These are phyloP conservation scores for Clohesyomyces aquaticus DNA, from an alignment of 495 filamentous ascomycete genomes.

Conservation along the genomic window DNA sequence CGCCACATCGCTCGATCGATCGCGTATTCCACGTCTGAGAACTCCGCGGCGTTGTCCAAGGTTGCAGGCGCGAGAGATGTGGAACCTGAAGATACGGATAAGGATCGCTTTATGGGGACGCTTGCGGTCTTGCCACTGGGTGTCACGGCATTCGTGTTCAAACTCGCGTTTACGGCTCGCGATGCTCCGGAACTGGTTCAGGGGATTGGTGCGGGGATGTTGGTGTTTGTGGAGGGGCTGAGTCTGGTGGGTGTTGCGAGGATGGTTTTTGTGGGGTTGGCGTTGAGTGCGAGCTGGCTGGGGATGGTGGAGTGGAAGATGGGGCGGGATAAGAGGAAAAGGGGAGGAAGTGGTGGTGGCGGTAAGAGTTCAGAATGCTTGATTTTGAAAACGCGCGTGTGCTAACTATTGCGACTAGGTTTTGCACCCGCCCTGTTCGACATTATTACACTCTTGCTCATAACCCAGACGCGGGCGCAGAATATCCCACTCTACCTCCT, in stretches of 20 bases:
- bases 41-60: too few species aligned
- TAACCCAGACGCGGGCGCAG: conserved; percentile 81
- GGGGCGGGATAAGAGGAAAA: conserved; percentile 1
- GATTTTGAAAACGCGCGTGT: too few species aligned
- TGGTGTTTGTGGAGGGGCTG: conserved; percentile 37
- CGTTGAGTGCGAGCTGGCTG: conserved; percentile 23
- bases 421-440: conserved; percentile 59
- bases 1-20: conserved; percentile 26
- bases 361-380: conserved; percentile 1
- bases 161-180: conserved; percentile 76
- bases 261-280: conserved; percentile 41
- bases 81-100: conserved; percentile 25
- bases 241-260: conserved; percentile 43
- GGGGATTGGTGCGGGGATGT: conserved; percentile 48
- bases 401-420: conserved; percentile 25
- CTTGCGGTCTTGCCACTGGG: conserved; percentile 48
- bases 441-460: conserved; percentile 73
- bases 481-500: conserved; percentile 84
- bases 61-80: too few species aligned
- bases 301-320: conserved; percentile 26
- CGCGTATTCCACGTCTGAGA: too few species aligned
- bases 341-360: conserved; percentile 3
- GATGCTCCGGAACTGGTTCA: conserved; percentile 84
- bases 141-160: conserved; percentile 73
- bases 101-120: conserved; percentile 40